phyloP scores from a whole-genome alignment of 2,329 filamentous ascomycete species.

The Aaosphaeria pasadenensis region DNA sequence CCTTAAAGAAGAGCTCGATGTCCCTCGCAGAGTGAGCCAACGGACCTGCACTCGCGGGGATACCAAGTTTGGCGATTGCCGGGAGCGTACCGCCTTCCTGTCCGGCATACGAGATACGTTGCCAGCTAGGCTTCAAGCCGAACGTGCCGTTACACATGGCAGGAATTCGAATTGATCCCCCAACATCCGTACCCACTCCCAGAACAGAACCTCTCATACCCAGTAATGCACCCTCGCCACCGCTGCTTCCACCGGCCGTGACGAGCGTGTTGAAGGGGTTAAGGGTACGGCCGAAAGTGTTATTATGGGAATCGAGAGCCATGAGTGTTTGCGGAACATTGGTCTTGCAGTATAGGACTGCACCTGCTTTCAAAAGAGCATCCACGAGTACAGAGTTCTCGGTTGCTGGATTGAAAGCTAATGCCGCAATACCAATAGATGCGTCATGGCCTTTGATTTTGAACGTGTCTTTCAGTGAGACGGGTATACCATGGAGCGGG shows the following conservation, averaged over 20 bases:
- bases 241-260: conserved; percentile 52
- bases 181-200: conserved; percentile 55
- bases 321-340: conserved; percentile 56
- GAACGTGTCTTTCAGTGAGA: conserved; percentile 51
- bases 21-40: conserved; percentile 48
- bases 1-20: conserved; percentile 54
- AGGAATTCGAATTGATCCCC: conserved; percentile 53
- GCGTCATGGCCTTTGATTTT: conserved; percentile 46
- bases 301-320: conserved; percentile 53
- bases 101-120: conserved; percentile 51
- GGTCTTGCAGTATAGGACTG: conserved; percentile 53
- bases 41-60: conserved; percentile 46
- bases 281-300: conserved; percentile 45
- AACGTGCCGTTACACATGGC: conserved; percentile 50
- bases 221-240: conserved; percentile 53
- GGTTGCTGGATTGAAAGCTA: conserved; percentile 42
- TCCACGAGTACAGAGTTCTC: conserved; percentile 42
- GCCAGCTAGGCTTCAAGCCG: conserved; percentile 45
- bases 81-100: conserved; percentile 48
- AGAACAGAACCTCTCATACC: conserved; percentile 48
- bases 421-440: conserved; percentile 40
- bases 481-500: conserved; percentile 46
- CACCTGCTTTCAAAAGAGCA: conserved; percentile 44
- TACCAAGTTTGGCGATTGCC: conserved; percentile 46
- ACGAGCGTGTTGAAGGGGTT: conserved; percentile 48